phyloP scores from a whole-genome alignment of 805 yeast genomes.

The Candida multigemmis region DNA sequence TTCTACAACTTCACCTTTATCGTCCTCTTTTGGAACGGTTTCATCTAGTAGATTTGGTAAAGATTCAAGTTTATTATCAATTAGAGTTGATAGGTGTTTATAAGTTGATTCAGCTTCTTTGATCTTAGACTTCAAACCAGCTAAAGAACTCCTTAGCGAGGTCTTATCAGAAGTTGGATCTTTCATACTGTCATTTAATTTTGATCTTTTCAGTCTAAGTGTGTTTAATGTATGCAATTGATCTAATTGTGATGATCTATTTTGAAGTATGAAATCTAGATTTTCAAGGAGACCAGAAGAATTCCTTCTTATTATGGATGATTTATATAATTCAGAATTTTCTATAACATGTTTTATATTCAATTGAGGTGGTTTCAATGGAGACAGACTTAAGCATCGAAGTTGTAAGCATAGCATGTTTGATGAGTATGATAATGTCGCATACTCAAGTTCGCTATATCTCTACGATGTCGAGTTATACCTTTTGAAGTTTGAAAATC shows the following conservation, averaged over 20 bases:
- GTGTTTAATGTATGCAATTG: slow-evolving; percentile 12
- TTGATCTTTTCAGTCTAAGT: slow-evolving; percentile 17
- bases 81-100: slow-evolving; percentile 19
- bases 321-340: slow-evolving; percentile 10
- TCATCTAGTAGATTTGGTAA: slow-evolving; percentile 59
- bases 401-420: too few species aligned
- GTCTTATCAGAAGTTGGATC: slow-evolving; percentile 6
- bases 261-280: slow-evolving; percentile 15
- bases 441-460: too few species aligned
- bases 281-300: slow-evolving; percentile 7
- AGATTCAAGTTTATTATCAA: slow-evolving; percentile 33
- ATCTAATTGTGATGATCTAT: slow-evolving; percentile 15
- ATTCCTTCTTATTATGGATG: slow-evolving; percentile 20
- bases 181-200: slow-evolving; percentile 15
- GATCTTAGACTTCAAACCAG: slow-evolving; percentile 15
- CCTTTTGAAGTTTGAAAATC: too few species aligned
- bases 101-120: slow-evolving; percentile 15
- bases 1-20: slow-evolving; percentile 36
- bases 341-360: slow-evolving; percentile 14
- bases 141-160: slow-evolving; percentile 7
- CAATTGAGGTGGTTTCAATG: slow-evolving; percentile 12
- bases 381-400: too few species aligned
- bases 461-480: too few species aligned
- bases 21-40: slow-evolving; percentile 30
- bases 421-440: too few species aligned